Conservation (phyloP, 2,329 filamentous ascomycete genomes). For the Sclerotiophoma versabilis region DNA sequence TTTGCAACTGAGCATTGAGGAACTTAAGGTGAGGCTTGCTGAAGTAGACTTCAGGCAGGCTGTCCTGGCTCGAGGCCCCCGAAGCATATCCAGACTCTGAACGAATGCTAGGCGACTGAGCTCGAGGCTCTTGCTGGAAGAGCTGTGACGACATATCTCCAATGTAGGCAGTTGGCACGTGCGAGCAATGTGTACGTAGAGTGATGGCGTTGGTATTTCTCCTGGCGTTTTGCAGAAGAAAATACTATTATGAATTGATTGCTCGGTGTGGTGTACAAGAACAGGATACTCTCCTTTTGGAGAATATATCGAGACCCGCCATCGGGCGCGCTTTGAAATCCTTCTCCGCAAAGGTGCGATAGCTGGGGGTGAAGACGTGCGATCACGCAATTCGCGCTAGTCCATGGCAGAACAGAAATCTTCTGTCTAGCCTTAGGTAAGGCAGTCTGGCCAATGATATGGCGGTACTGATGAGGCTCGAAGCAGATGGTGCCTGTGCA, state of each 20-base stretch:
- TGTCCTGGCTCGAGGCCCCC: constrained; percentile 67
- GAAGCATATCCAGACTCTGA: constrained; percentile 87
- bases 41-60: constrained; percentile 80
- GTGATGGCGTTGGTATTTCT: constrained; percentile 17
- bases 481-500: constrained; percentile 11
- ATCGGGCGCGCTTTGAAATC: constrained; percentile 42
- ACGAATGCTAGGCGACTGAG: constrained; percentile 36
- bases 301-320: constrained; percentile 41
- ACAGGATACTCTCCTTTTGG: constrained; percentile 22
- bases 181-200: constrained; percentile 23
- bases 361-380: constrained; percentile 40
- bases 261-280: constrained; percentile 28
- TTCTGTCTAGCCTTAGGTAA: constrained; percentile 31
- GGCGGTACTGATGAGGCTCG: constrained; percentile 17
- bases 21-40: constrained; percentile 87
- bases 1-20: constrained; percentile 87
- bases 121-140: constrained; percentile 34
- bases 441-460: constrained; percentile 27
- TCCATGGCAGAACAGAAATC: constrained; percentile 32
- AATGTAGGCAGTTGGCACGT: constrained; percentile 27
- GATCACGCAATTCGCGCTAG: constrained; percentile 46
- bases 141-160: constrained; percentile 40
- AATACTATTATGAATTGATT: constrained; percentile 31
- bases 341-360: constrained; percentile 37
- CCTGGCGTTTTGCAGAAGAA: constrained; percentile 25